A percentile compares a stretch with the other conserved stretches of the same genome.
Evolutionary conservation across 129 eudicot genomes (phyloP).

Genomic region (Pseudognaphalium luteoalbum): DNA sequence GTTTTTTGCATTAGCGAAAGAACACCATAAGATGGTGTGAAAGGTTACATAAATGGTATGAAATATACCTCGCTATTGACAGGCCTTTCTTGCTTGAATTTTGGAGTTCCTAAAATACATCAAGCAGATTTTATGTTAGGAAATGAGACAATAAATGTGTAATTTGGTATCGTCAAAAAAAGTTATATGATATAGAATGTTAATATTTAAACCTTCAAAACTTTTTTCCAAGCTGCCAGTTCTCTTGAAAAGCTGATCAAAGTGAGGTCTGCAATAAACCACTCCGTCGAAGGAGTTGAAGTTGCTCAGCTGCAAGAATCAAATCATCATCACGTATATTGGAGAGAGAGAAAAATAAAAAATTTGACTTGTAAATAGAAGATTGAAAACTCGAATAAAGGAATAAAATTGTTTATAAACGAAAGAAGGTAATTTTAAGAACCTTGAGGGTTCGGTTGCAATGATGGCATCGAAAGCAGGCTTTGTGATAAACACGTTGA

Average conservation of each 20-base stretch:
- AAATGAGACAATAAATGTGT: background rate
- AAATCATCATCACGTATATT: background rate
- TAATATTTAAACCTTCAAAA: constrained; percentile 59
- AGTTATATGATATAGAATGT: background rate
- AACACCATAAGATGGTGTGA: background rate
- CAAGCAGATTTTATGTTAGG: background rate
- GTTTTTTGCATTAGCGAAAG: background rate
- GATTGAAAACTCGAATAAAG: background rate
- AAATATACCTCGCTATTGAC: constrained; percentile 45
- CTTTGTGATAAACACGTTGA: constrained; percentile 70
- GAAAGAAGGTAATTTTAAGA: background rate
- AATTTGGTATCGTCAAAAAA: background rate
- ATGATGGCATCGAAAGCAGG: constrained; percentile 95
- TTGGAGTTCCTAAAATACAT: constrained; percentile 54
- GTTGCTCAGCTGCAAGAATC: constrained; percentile 71
- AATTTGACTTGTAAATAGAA: background rate
- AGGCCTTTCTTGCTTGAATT: constrained; percentile 45
- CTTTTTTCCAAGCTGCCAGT: constrained; percentile 97
- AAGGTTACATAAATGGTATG: background rate
- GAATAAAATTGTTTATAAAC: background rate
- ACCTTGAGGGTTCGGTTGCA: constrained; percentile 97
- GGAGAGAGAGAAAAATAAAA: too few species aligned
- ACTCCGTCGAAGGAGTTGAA: constrained; percentile 91
- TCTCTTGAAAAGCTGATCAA: constrained; percentile 87
- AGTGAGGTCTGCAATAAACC: constrained; percentile 88